A percentile compares a stretch with the other conserved stretches of the same genome.
Evolutionary conservation across 176 grass and related monocot genomes (phyloP).

Genomic region (Zoysia pacifica): DNA sequence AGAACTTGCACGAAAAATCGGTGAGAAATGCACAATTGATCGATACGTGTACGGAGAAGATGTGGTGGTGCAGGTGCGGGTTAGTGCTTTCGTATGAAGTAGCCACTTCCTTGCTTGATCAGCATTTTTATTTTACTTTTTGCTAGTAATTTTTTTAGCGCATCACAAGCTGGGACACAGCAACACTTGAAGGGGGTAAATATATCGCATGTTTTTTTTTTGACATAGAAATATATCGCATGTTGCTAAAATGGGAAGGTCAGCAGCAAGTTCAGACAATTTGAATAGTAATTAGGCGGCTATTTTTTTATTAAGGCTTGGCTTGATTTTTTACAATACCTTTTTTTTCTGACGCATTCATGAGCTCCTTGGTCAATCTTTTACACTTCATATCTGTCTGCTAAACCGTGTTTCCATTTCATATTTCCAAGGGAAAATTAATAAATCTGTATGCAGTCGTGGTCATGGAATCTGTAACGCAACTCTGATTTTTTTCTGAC

Average conservation of each 20-base stretch:
- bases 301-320: not conserved
- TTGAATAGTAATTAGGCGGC: not conserved
- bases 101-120: constrained; percentile 37
- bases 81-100: constrained; percentile 26
- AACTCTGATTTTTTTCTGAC: not conserved
- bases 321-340: no score
- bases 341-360: constrained; percentile 9
- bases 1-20: no score
- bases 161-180: no score
- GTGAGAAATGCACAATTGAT: no score
- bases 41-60: not conserved
- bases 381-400: constrained; percentile 46
- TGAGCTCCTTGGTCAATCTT: constrained; percentile 35
- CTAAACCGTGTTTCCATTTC: constrained; percentile 47
- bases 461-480: not conserved
- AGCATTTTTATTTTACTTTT: not conserved
- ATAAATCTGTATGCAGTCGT: constrained; percentile 15
- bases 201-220: no score
- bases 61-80: not conserved
- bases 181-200: not conserved
- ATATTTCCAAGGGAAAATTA: not conserved
- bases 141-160: not conserved
- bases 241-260: not conserved
- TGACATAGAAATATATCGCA: no score
- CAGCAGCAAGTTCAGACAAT: no score